Evolutionary conservation across 257 asterid species (phyloP).

Genomic region (Paulownia fortunei): DNA sequence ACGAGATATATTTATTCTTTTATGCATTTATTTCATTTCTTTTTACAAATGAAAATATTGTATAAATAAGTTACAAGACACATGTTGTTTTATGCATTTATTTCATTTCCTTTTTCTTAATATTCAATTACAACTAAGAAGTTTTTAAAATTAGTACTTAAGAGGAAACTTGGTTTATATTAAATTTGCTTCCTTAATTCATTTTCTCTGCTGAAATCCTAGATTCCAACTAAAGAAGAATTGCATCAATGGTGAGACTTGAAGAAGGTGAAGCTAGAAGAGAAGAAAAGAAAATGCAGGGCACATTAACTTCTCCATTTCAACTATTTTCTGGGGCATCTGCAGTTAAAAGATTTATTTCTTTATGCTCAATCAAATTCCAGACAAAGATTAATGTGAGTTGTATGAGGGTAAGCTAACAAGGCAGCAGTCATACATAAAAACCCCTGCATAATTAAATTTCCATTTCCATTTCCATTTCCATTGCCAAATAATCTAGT

Average conservation of each 20-base stretch:
- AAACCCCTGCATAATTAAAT: not conserved
- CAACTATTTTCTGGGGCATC: not conserved
- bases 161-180: not conserved
- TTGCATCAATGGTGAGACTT: too few species aligned
- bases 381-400: not conserved
- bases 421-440: not conserved
- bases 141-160: not conserved
- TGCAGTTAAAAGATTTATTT: not conserved
- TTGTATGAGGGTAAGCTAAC: not conserved
- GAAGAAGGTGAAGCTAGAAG: not conserved
- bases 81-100: not conserved
- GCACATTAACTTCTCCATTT: not conserved
- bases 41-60: too few species aligned
- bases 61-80: too few species aligned
- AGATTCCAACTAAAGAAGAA: not conserved
- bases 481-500: not conserved
- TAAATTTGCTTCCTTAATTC: not conserved
- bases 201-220: not conserved
- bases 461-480: too few species aligned
- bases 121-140: too few species aligned
- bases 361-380: slow-evolving; percentile 14
- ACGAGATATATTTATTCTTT: not conserved
- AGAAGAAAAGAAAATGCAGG: not conserved
- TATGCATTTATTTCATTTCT: not conserved
- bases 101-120: not conserved